Conservation (phyloP, 2,329 filamentous ascomycete species). For the Colletotrichum cordylinicola region DNA sequence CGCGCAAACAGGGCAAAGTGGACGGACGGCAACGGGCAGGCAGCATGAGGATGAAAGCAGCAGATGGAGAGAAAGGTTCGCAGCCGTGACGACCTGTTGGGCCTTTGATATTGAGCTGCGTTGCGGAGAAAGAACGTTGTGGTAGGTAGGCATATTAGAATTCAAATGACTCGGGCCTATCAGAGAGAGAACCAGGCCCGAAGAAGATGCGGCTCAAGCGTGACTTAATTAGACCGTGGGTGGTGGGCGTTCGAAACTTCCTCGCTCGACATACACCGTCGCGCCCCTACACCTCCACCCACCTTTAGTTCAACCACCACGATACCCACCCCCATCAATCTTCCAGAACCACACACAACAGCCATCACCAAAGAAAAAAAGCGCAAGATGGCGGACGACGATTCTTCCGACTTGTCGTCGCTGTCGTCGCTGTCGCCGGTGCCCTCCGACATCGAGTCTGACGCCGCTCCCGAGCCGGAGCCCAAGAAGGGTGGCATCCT, state of each 20-base stretch:
- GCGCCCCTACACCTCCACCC: constrained; percentile 23
- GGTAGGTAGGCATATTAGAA: constrained; percentile 11
- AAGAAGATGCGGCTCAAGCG: constrained; percentile 24
- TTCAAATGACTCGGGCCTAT: constrained; percentile 25
- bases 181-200: constrained; percentile 9
- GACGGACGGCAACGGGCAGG: background rate
- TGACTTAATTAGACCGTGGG: constrained; percentile 18
- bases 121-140: background rate
- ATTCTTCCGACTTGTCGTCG: constrained; percentile 69
- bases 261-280: constrained; percentile 12
- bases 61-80: background rate
- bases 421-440: constrained; percentile 53
- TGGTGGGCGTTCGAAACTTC: constrained; percentile 22
- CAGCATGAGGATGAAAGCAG: background rate
- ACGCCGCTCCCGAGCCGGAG: constrained; percentile 57
- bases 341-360: background rate
- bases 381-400: constrained; percentile 64
- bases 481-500: constrained; percentile 62
- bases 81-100: background rate
- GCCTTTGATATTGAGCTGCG: background rate
- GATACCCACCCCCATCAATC: constrained; percentile 26
- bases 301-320: constrained; percentile 29
- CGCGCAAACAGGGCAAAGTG: background rate
- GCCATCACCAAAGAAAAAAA: background rate
- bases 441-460: constrained; percentile 54